phyloP scores from a whole-genome alignment of 2,329 filamentous ascomycete species.

The Colletotrichum cuscutae region DNA sequence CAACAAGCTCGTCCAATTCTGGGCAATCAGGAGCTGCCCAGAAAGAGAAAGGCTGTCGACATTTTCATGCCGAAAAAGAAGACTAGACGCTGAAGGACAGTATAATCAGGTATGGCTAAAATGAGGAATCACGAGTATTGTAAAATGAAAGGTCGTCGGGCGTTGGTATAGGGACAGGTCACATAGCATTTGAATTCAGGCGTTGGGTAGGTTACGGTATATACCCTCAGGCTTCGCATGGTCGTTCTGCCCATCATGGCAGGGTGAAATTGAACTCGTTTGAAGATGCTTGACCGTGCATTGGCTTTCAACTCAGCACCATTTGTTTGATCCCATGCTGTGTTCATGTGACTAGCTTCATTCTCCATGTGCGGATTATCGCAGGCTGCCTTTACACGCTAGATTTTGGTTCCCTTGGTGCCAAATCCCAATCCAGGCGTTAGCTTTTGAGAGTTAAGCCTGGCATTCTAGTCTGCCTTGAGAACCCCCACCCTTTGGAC shows the following conservation, averaged over 20 bases:
- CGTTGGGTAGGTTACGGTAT: constrained; percentile 17
- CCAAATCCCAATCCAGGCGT: not conserved
- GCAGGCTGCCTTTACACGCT: not conserved
- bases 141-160: not conserved
- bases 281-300: not conserved
- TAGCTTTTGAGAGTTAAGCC: not conserved
- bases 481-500: not conserved
- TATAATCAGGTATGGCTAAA: not conserved
- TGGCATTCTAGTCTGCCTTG: not conserved
- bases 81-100: constrained; percentile 12
- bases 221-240: constrained; percentile 23
- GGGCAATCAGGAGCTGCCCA: constrained; percentile 22
- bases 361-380: not conserved
- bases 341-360: not conserved
- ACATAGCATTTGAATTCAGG: not conserved
- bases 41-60: constrained; percentile 57
- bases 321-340: not conserved
- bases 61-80: constrained; percentile 64
- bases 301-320: not conserved
- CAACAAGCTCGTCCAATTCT: constrained; percentile 12
- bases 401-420: not conserved
- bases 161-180: not conserved
- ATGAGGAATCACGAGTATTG: not conserved
- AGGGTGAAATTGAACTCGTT: not conserved
- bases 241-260: not conserved